These are phyloP conservation scores for Aphanoascus verrucosus DNA, from an alignment of 2,329 filamentous ascomycete species.

Conservation along the genomic window DNA sequence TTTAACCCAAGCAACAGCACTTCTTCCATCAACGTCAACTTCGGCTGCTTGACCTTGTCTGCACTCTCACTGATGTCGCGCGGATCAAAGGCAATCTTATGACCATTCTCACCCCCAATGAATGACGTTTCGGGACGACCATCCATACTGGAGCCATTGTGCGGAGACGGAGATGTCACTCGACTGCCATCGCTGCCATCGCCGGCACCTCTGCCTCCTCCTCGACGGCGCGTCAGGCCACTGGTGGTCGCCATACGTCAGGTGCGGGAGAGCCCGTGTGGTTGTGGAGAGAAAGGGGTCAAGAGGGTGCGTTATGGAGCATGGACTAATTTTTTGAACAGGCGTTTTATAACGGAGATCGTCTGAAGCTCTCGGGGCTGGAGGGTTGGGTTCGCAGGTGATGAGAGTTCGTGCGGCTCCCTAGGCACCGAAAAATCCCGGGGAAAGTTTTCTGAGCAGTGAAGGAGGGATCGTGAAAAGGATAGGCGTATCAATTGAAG, in stretches of 20 bases:
- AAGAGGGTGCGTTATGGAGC: constrained; percentile 11
- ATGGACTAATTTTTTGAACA: constrained; percentile 1
- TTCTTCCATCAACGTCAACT: constrained; percentile 98
- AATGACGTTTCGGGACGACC: constrained; percentile 67
- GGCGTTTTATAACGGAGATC: background rate
- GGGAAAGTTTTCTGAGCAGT: background rate
- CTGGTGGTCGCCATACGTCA: constrained; percentile 52
- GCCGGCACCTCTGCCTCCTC: constrained; percentile 49
- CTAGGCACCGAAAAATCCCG: background rate
- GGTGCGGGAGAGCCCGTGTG: background rate
- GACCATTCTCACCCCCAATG: constrained; percentile 76
- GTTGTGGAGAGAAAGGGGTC: constrained; percentile 8
- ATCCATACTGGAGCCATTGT: constrained; percentile 48
- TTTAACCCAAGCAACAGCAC: constrained; percentile 89
- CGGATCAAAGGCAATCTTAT: constrained; percentile 97
- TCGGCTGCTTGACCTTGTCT: constrained; percentile 94
- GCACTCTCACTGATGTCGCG: constrained; percentile 94
- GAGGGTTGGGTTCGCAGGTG: background rate
- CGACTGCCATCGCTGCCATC: constrained; percentile 55
- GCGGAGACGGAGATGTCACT: constrained; percentile 54
- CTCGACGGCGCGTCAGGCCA: constrained; percentile 61
- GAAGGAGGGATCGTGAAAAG: too few species aligned
- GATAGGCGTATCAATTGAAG: background rate
- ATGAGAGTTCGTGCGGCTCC: background rate
- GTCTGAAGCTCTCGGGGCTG: background rate